These are phyloP conservation scores for Amaranthus cruentus DNA, from an alignment of 148 eudicot genomes.

Conservation along the genomic window DNA sequence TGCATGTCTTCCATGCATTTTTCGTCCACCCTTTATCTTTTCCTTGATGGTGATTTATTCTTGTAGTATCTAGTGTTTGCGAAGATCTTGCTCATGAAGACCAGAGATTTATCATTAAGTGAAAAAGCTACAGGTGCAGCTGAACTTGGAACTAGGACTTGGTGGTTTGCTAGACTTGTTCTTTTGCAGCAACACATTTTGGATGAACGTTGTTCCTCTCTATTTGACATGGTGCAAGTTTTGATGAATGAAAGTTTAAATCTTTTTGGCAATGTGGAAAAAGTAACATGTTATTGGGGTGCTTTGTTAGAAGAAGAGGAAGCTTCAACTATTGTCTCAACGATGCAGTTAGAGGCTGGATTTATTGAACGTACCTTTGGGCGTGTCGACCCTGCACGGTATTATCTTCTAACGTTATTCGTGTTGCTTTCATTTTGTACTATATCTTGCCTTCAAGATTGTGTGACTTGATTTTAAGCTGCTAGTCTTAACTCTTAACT, in stretches of 20 bases:
- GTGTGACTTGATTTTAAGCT: neutral
- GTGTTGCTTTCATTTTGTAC: neutral
- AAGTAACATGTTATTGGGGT: slow-evolving; percentile 65
- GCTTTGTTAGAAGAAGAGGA: slow-evolving; percentile 42
- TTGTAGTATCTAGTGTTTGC: slow-evolving; percentile 77
- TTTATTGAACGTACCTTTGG: slow-evolving; percentile 66
- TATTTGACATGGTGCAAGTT: slow-evolving; percentile 75
- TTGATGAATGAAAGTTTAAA: slow-evolving; percentile 47
- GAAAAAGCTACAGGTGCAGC: slow-evolving; percentile 26
- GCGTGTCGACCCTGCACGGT: slow-evolving; percentile 73
- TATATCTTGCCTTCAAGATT: neutral
- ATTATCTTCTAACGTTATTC: neutral
- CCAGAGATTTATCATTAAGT: slow-evolving; percentile 50
- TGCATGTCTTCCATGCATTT: too few species aligned
- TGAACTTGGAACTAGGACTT: slow-evolving; percentile 58
- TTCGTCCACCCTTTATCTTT: neutral
- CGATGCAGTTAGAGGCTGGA: slow-evolving; percentile 74
- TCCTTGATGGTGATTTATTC: slow-evolving; percentile 6
- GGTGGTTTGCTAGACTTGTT: slow-evolving; percentile 83
- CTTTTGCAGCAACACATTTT: slow-evolving; percentile 72
- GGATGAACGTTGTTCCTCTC: slow-evolving; percentile 66
- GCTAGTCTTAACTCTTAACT: neutral
- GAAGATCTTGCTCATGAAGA: slow-evolving; percentile 62
- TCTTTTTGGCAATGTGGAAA: slow-evolving; percentile 50
- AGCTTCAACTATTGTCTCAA: slow-evolving; percentile 53